Conservation (phyloP, 352 stramenopile species). For the Globisporangium polare region DNA sequence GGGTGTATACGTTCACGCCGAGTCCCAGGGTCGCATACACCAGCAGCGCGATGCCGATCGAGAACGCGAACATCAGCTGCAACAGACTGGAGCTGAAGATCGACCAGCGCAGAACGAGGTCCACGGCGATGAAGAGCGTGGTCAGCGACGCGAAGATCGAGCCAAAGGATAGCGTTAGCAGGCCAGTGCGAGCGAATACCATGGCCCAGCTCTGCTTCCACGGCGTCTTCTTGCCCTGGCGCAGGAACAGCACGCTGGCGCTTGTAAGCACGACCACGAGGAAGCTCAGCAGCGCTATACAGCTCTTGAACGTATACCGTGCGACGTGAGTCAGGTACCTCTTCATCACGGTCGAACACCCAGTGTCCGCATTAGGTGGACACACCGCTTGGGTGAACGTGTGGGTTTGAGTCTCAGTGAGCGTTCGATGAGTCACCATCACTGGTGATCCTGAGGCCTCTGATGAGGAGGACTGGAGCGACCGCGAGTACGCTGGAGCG, state of each 20-base stretch:
- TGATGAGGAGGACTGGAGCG: background rate
- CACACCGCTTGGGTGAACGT: constrained; percentile 14
- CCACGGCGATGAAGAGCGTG: constrained; percentile 30
- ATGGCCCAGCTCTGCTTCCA: constrained; percentile 17
- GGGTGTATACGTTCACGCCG: constrained; percentile 32
- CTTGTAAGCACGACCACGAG: constrained; percentile 21
- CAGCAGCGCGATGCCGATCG: constrained; percentile 31
- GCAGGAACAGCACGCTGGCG: constrained; percentile 22
- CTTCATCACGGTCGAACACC: constrained; percentile 32
- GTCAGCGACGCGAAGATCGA: constrained; percentile 28
- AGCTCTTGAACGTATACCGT: constrained; percentile 3
- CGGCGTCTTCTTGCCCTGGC: constrained; percentile 20
- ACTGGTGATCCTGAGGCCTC: background rate
- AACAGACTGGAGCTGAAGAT: constrained; percentile 47
- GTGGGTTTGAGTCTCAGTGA: constrained; percentile 7
- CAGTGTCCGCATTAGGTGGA: constrained; percentile 13
- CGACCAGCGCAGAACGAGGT: constrained; percentile 31
- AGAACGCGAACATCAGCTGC: constrained; percentile 41
- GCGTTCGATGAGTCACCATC: background rate
- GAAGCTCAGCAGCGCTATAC: constrained; percentile 14
- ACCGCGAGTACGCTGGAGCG: constrained; percentile 12
- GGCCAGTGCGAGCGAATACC: background rate
- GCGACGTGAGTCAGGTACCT: constrained; percentile 26
- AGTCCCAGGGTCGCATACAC: constrained; percentile 25
- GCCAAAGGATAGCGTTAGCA: constrained; percentile 14